These are phyloP conservation scores for Fusarium clavum DNA, from an alignment of 2,329 filamentous ascomycete genomes.

Conservation along the genomic window DNA sequence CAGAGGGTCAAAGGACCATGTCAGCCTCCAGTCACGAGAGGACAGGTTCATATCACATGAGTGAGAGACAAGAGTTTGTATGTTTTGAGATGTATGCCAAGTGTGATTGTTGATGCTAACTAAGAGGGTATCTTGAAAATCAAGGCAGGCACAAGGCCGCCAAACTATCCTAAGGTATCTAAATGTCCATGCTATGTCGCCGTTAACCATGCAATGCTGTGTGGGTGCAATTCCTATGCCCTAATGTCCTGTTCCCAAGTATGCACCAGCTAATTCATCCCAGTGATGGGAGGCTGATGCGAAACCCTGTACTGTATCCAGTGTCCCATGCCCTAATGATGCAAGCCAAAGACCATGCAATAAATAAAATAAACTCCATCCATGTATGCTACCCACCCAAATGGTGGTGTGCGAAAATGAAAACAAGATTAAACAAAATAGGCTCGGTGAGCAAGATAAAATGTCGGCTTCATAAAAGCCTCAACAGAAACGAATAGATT, in stretches of 20 bases:
- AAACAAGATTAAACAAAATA: conserved; percentile 25
- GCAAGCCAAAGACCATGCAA: conserved; percentile 15
- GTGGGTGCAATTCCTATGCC: conserved; percentile 28
- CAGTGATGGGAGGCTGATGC: conserved; percentile 41
- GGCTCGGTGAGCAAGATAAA: conserved; percentile 20
- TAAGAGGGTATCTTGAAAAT: conserved; percentile 42
- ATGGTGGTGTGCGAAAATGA: conserved; percentile 20
- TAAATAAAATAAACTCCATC: conserved; percentile 31
- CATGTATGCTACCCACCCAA: conserved; percentile 26
- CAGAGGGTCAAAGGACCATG: neutral
- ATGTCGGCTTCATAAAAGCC: conserved; percentile 25
- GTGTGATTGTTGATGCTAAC: conserved; percentile 33
- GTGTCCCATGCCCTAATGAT: conserved; percentile 24
- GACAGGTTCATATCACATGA: conserved; percentile 23
- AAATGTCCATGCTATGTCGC: conserved; percentile 25
- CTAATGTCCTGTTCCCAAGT: conserved; percentile 26
- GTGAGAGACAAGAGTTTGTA: conserved; percentile 1
- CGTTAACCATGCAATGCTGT: conserved; percentile 26
- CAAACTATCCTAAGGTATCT: conserved; percentile 44
- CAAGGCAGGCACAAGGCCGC: conserved; percentile 33
- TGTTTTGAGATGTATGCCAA: conserved; percentile 17
- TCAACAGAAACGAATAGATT: conserved; percentile 17
- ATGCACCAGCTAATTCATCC: conserved; percentile 34
- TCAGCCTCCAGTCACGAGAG: conserved; percentile 14
- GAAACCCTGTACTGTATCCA: conserved; percentile 29